A percentile compares a stretch with the other conserved stretches of the same genome.
Evolutionary conservation across 495 filamentous ascomycete genomes (phyloP).

Genomic region (Neurospora sp.): DNA sequence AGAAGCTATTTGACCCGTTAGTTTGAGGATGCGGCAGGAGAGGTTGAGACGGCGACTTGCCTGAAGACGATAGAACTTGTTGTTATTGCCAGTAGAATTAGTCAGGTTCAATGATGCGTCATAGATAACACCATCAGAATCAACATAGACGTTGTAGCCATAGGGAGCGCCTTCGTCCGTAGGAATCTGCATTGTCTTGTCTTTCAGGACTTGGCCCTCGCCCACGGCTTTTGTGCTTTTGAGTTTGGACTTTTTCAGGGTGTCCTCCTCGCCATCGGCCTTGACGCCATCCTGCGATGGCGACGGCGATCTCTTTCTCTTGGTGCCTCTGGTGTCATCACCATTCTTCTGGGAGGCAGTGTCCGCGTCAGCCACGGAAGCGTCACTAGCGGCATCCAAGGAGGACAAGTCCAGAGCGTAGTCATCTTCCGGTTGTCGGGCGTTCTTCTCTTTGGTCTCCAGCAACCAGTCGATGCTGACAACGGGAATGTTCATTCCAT

Average conservation of each 20-base stretch:
- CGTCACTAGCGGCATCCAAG: not conserved
- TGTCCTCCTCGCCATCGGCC: conserved; percentile 1
- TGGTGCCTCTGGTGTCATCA: not conserved
- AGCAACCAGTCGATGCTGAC: conserved; percentile 55
- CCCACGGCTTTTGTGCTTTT: conserved; percentile 22
- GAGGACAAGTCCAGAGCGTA: conserved; percentile 1
- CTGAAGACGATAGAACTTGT: conserved; percentile 67
- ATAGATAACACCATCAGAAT: conserved; percentile 49
- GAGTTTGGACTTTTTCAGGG: conserved; percentile 5
- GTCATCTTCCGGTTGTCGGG: conserved; percentile 23
- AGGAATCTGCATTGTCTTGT: conserved; percentile 34
- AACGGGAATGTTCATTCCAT: conserved; percentile 39
- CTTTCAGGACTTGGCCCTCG: conserved; percentile 34
- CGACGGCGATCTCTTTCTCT: conserved; percentile 16
- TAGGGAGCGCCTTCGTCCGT: conserved; percentile 32
- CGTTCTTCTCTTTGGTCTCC: conserved; percentile 34
- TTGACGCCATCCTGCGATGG: not conserved
- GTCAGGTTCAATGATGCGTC: conserved; percentile 55
- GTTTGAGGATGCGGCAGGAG: conserved; percentile 1
- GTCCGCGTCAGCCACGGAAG: not conserved
- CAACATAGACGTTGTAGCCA: conserved; percentile 51
- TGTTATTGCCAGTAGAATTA: conserved; percentile 50
- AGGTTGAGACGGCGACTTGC: conserved; percentile 11
- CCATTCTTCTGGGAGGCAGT: conserved; percentile 1
- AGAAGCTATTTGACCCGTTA: conserved; percentile 23